Evolutionary conservation across 2,329 filamentous ascomycete species (phyloP).

Genomic region (Trichophyton verrucosum): DNA sequence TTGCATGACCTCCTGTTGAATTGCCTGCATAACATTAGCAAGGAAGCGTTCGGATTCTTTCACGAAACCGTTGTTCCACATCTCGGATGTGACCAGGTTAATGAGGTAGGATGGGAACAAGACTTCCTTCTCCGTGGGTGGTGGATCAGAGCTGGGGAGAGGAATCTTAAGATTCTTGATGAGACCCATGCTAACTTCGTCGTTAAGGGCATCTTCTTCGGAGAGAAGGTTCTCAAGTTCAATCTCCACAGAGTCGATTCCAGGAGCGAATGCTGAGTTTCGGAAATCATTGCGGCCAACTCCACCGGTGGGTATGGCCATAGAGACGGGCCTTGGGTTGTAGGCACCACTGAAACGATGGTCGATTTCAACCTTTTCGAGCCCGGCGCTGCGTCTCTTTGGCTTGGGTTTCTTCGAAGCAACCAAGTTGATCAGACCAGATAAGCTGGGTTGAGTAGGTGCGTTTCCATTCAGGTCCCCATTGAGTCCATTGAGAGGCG

Average conservation of each 20-base stretch:
- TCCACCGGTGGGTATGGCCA: conserved; percentile 57
- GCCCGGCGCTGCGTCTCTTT: conserved; percentile 67
- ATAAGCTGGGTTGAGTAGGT: conserved; percentile 43
- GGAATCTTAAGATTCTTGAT: conserved; percentile 97
- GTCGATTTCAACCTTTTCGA: conserved; percentile 71
- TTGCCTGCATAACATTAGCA: conserved; percentile 98
- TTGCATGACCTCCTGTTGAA: conserved; percentile 98
- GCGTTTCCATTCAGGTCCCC: conserved; percentile 54
- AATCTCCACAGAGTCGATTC: conserved; percentile 80
- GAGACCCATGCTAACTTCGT: conserved; percentile 90
- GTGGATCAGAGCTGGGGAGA: conserved; percentile 68
- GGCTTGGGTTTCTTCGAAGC: conserved; percentile 92
- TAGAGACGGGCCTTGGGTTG: conserved; percentile 89
- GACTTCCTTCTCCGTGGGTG: conserved; percentile 95
- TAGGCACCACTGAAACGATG: conserved; percentile 75
- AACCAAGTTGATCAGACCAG: conserved; percentile 88
- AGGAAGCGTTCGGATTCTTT: conserved; percentile 98
- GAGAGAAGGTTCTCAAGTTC: conserved; percentile 89
- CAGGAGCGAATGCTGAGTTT: conserved; percentile 64
- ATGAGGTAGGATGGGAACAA: conserved; percentile 98
- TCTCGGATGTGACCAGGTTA: conserved; percentile 96
- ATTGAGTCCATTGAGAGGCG: conserved; percentile 53
- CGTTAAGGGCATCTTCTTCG: conserved; percentile 90
- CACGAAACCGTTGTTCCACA: conserved; percentile 99
- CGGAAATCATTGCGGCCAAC: conserved; percentile 52